Conservation (phyloP, 768 basidiomycete genomes). For the Rhodotorula diobovata region DNA sequence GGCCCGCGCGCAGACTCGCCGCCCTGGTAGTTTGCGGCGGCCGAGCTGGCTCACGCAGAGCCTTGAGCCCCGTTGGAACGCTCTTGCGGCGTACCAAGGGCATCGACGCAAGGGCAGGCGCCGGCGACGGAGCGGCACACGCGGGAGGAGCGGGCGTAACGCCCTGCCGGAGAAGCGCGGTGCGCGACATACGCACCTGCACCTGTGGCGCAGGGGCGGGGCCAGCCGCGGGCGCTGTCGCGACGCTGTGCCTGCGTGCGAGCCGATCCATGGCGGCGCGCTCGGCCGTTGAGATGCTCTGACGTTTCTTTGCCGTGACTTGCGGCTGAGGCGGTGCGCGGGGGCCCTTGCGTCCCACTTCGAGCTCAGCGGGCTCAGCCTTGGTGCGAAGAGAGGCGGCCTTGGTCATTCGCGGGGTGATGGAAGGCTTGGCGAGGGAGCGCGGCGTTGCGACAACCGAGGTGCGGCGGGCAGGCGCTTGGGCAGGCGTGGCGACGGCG, state of each 20-base stretch:
- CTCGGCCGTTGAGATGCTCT: conserved; percentile 30
- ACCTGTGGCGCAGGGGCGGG: not conserved
- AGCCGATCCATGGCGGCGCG: conserved; percentile 22
- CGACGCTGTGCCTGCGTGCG: not conserved
- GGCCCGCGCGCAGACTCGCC: conserved; percentile 12
- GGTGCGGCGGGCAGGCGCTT: not conserved
- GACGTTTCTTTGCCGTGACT: not conserved
- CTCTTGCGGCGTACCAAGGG: not conserved
- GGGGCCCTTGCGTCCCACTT: not conserved
- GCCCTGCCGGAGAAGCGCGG: conserved; percentile 16
- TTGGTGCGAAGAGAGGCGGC: conserved; percentile 11
- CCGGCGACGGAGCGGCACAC: not conserved
- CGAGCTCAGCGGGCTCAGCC: not conserved
- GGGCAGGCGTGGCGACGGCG: not conserved
- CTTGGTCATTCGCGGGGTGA: conserved; percentile 16
- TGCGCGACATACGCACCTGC: conserved; percentile 20
- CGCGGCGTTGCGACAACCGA: conserved; percentile 9
- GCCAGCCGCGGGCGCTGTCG: not conserved
- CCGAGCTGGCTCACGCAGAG: conserved; percentile 7
- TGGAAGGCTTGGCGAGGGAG: conserved; percentile 20
- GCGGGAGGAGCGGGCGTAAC: not conserved
- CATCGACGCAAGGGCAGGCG: not conserved
- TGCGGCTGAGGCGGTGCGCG: not conserved
- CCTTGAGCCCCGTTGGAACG: conserved; percentile 5
- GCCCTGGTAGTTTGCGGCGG: conserved; percentile 15